Evolutionary conservation across 345 rosid genomes (phyloP), one percentile per base, ranked within the genome.

Genomic region (Fremontodendron californicum): DNA sequence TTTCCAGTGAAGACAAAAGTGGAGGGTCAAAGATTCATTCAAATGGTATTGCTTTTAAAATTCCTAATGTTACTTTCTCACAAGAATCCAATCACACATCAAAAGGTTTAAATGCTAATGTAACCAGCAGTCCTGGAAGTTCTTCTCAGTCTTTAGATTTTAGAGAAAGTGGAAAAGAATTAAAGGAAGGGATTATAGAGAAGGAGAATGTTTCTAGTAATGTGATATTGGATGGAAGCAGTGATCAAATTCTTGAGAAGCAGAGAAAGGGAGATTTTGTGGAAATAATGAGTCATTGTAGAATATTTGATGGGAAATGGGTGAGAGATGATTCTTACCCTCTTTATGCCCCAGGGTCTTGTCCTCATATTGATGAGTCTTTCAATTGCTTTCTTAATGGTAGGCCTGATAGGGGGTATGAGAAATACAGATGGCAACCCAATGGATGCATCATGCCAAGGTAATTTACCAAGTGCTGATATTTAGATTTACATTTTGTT

Each of bases 381-480:
- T 88, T 88, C 82, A 63, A 84, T 74, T 88, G 87, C 75, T 77
- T 78, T 55, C 15, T 79, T 42, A 84, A 88, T 75, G 87, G 89
- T 19, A 81, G 89, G 74, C 82, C 83, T 42, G 89, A 82, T 61
- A 80, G 80, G 23, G 84, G 52, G 2, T 86, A 74, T 73, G 66
- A 69, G 55, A 81, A 82, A 67, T 86, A 84, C 37, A 78, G 84
- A 55, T 88, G 90, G 90, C 78, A 88, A 74, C 87, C 90, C 48
- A 51, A 75, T 3, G 77, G 66, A 46, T 88, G 89, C 81, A 76
- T 60, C 71, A 10, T 86, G 49, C 87, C 89, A 1, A 86, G 89
- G 90, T 85, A 78, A 48, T 27, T 83, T 58, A 46, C 49, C 45
- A 23, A n/a, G 13, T 48, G 46, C 37, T 29, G 4, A 40, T 52